Conservation (phyloP, 2,329 filamentous ascomycete genomes). For the Penicillium sp. region DNA sequence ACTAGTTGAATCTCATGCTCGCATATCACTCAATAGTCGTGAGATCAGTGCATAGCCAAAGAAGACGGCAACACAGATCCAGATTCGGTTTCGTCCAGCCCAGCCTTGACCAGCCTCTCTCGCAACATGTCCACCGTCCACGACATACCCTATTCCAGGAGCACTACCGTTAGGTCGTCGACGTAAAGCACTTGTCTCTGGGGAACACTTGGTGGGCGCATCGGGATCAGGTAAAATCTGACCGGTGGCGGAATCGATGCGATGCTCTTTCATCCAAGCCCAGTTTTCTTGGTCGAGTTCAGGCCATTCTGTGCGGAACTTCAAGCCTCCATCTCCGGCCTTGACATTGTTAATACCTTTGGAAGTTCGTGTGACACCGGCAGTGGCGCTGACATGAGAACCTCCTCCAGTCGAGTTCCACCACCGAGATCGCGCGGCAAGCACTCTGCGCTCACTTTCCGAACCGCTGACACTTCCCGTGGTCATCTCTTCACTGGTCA, state of each 20-base stretch:
- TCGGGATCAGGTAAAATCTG: slow-evolving; percentile 56
- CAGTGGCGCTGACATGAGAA: slow-evolving; percentile 54
- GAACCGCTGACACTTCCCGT: slow-evolving; percentile 82
- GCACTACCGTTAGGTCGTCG: slow-evolving; percentile 60
- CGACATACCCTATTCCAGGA: slow-evolving; percentile 59
- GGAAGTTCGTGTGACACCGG: slow-evolving; percentile 52
- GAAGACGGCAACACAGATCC: slow-evolving; percentile 66
- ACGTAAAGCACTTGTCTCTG: slow-evolving; percentile 61
- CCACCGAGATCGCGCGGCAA: slow-evolving; percentile 79
- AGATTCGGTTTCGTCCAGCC: slow-evolving; percentile 75
- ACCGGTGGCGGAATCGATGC: slow-evolving; percentile 75
- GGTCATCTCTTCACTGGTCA: slow-evolving; percentile 99
- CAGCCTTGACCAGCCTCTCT: slow-evolving; percentile 78
- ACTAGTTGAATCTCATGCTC: slow-evolving; percentile 24
- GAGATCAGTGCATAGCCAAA: slow-evolving; percentile 83
- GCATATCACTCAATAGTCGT: slow-evolving; percentile 62
- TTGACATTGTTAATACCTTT: slow-evolving; percentile 78
- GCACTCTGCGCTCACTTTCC: slow-evolving; percentile 71
- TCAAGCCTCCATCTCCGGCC: slow-evolving; percentile 85
- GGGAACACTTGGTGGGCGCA: slow-evolving; percentile 57
- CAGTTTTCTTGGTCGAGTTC: slow-evolving; percentile 87
- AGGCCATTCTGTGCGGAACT: slow-evolving; percentile 86
- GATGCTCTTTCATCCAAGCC: slow-evolving; percentile 83
- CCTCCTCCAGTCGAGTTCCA: slow-evolving; percentile 96
- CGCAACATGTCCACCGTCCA: slow-evolving; percentile 74